Conservation (phyloP, 495 filamentous ascomycete genomes). For the Tuber borchii region DNA sequence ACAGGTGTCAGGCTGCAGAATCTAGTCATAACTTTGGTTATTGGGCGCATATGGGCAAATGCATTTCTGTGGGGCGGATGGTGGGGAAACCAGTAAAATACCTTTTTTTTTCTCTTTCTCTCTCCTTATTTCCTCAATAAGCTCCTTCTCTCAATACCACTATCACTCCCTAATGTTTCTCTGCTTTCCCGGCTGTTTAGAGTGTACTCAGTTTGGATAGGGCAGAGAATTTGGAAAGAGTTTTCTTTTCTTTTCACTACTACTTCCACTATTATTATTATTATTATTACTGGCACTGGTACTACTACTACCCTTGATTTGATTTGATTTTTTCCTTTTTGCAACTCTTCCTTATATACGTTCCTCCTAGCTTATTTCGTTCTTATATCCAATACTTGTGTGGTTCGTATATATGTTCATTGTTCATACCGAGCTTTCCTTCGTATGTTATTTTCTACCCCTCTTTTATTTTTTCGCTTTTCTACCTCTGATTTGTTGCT, state of each 20-base stretch:
- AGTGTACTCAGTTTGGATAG: neutral
- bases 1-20: constrained; percentile 20
- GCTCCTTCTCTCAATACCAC: neutral
- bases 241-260: neutral
- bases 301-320: constrained; percentile 22
- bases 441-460: constrained; percentile 16
- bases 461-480: neutral
- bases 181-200: neutral
- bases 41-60: constrained; percentile 36
- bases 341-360: neutral
- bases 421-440: constrained; percentile 13
- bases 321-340: constrained; percentile 8
- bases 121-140: neutral
- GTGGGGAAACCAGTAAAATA: neutral
- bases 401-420: constrained; percentile 13
- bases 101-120: constrained; percentile 16
- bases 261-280: neutral
- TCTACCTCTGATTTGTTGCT: constrained; percentile 1
- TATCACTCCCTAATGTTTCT: neutral
- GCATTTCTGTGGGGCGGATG: constrained; percentile 24
- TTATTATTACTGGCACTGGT: constrained; percentile 23
- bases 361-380: neutral
- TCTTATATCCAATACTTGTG: neutral
- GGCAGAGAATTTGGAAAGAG: neutral
- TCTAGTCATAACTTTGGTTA: constrained; percentile 21